These are phyloP conservation scores for Russula olivacea DNA, from an alignment of 768 basidiomycete species.

Conservation along the genomic window DNA sequence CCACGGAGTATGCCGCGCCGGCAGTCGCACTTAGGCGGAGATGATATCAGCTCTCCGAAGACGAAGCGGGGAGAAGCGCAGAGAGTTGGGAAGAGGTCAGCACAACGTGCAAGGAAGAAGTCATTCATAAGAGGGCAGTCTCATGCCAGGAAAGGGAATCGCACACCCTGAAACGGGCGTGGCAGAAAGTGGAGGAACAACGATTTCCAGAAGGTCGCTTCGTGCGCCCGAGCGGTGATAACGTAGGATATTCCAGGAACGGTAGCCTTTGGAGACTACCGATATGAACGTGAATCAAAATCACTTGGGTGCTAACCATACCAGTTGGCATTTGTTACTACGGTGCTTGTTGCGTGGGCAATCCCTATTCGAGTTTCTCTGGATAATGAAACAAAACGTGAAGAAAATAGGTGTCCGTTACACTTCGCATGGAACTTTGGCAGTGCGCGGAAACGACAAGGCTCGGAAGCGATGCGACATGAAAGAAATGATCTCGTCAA, in stretches of 20 bases:
- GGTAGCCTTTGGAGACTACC: slow-evolving; percentile 13
- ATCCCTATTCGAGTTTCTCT: background rate
- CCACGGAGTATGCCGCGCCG: slow-evolving; percentile 13
- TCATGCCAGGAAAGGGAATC: slow-evolving; percentile 7
- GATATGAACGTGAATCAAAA: slow-evolving; percentile 21
- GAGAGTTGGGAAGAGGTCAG: slow-evolving; percentile 1
- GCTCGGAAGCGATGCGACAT: slow-evolving; percentile 19
- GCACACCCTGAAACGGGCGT: background rate
- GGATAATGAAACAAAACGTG: background rate
- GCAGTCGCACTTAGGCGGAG: slow-evolving; percentile 18
- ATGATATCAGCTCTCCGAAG: slow-evolving; percentile 21
- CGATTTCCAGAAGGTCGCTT: slow-evolving; percentile 6
- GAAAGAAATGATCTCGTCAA: background rate
- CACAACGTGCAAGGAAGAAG: slow-evolving; percentile 21
- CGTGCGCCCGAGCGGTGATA: slow-evolving; percentile 17
- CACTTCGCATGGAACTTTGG: background rate
- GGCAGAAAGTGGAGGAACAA: slow-evolving; percentile 8
- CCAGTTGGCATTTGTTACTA: background rate
- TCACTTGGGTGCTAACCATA: slow-evolving; percentile 8
- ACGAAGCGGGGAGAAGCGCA: slow-evolving; percentile 11
- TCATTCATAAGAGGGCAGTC: slow-evolving; percentile 8
- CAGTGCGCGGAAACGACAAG: slow-evolving; percentile 15
- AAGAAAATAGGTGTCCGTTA: background rate
- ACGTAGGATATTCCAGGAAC: slow-evolving; percentile 9
- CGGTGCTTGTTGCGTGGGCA: background rate